Conservation (phyloP, 2,329 filamentous ascomycete genomes). For the Fusarium continuum region DNA sequence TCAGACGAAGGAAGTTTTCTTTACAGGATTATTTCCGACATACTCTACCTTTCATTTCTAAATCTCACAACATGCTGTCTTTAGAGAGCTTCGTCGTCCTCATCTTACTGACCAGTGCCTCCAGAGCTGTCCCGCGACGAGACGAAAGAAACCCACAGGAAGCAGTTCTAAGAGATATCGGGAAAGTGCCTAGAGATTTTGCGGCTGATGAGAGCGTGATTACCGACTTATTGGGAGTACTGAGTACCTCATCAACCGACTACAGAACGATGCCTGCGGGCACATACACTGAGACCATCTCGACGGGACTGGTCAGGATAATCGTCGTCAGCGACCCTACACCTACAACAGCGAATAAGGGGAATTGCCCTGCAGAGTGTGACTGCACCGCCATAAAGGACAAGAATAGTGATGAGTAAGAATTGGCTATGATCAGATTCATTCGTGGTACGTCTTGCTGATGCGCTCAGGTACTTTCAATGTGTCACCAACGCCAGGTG, state of each 20-base stretch:
- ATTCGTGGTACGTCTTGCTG: not conserved
- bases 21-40: not conserved
- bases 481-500: conserved; percentile 42
- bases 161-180: not conserved
- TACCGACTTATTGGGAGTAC: not conserved
- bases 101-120: not conserved
- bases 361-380: conserved; percentile 32
- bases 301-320: conserved; percentile 25
- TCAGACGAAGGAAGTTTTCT: not conserved
- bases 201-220: not conserved
- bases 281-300: conserved; percentile 37
- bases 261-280: conserved; percentile 41
- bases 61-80: not conserved
- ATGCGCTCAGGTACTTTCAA: conserved; percentile 41
- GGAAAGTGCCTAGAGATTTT: not conserved
- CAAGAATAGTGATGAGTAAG: conserved; percentile 41
- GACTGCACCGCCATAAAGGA: conserved; percentile 43
- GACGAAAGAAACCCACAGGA: not conserved
- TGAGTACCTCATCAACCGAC: conserved; percentile 18
- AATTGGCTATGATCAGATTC: not conserved
- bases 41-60: accelerated
- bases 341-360: not conserved
- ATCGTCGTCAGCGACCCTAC: conserved; percentile 34
- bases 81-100: not conserved
- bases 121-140: not conserved